These are phyloP conservation scores for Nannochloropsis gaditana DNA, from an alignment of 108 stramenopile genomes.

Conservation along the genomic window DNA sequence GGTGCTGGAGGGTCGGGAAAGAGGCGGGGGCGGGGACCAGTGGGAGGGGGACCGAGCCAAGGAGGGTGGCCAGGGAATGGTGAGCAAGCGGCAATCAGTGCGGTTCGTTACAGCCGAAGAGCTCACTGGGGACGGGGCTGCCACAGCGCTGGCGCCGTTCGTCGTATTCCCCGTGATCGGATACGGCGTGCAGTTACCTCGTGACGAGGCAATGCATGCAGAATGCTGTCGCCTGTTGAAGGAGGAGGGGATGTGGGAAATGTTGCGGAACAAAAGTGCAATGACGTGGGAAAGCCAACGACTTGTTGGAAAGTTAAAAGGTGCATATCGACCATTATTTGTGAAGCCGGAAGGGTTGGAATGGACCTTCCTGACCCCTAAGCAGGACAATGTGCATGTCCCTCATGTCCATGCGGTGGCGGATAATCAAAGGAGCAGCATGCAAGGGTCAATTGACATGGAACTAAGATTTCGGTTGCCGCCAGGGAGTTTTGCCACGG, in stretches of 20 bases:
- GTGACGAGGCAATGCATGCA: neutral
- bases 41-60: neutral
- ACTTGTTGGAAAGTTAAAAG: neutral
- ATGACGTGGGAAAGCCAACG: neutral
- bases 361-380: neutral
- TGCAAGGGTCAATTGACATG: neutral
- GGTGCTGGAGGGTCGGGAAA: neutral
- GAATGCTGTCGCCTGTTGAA: neutral
- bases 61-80: neutral
- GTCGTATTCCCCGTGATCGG: neutral
- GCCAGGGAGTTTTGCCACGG: constrained; percentile 10
- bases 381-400: too few relatives aligned
- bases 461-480: neutral
- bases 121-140: neutral
- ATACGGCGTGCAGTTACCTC: neutral
- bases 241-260: neutral
- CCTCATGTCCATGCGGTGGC: too few relatives aligned
- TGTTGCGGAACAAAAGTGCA: neutral
- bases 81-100: neutral
- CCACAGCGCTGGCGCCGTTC: neutral
- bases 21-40: neutral
- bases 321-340: neutral
- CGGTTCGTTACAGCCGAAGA: neutral
- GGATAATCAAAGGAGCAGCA: neutral
- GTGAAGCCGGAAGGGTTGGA: neutral